phyloP scores from a whole-genome alignment of 805 yeast species.

The Candida succiphila region DNA sequence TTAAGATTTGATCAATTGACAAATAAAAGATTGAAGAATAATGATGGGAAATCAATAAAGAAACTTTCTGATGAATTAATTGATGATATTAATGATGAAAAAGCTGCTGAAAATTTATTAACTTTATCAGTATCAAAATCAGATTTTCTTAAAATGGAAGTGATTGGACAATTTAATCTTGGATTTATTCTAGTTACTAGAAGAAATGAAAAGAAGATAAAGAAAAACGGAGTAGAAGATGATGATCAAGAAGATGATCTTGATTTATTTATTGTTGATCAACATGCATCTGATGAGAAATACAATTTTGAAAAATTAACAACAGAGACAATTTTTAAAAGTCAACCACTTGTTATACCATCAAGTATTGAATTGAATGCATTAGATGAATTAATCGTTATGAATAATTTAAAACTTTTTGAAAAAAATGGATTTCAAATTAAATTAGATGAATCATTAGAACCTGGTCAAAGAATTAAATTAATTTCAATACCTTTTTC shows the following conservation, averaged over 20 bases:
- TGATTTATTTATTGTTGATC: slow-evolving; percentile 84
- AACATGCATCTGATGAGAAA: slow-evolving; percentile 97
- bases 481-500: slow-evolving; percentile 65
- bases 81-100: slow-evolving; percentile 35
- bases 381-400: slow-evolving; percentile 66
- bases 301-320: slow-evolving; percentile 74
- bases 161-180: slow-evolving; percentile 91
- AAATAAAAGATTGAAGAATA: no score
- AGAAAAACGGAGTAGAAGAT: no score
- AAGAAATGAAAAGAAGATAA: no score
- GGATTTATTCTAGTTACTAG: slow-evolving; percentile 81
- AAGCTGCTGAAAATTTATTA: slow-evolving; percentile 47
- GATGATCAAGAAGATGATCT: slow-evolving; percentile 17
- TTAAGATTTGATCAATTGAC: no score
- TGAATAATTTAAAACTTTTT: slow-evolving; percentile 49
- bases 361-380: slow-evolving; percentile 53
- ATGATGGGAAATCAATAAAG: no score
- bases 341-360: slow-evolving; percentile 63
- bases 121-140: slow-evolving; percentile 54
- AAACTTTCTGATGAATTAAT: slow-evolving; percentile 5
- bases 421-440: slow-evolving; percentile 72
- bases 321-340: slow-evolving; percentile 42
- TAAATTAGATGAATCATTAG: slow-evolving; percentile 33
- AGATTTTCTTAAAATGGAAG: slow-evolving; percentile 66
- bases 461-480: slow-evolving; percentile 47